phyloP scores from a whole-genome alignment of 441 rosid genomes.

The Gossypium gossypioides region DNA sequence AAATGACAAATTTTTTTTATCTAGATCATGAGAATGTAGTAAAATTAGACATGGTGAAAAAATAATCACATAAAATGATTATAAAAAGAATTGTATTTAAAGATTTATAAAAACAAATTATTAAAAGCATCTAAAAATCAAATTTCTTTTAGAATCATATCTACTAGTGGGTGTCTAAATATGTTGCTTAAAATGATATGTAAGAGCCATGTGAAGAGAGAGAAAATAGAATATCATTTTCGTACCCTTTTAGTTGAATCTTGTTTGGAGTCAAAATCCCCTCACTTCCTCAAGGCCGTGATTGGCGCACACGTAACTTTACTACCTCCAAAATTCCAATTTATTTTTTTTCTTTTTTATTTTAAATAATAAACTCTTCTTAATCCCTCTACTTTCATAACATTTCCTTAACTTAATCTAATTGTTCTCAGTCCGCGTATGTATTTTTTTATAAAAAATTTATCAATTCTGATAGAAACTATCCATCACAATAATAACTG shows the following conservation, averaged over 20 bases:
- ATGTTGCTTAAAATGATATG: not conserved
- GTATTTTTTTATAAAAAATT: too few species aligned
- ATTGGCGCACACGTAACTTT: conserved; percentile 33
- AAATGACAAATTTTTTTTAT: too few species aligned
- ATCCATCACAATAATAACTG: too few species aligned
- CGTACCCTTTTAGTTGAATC: not conserved
- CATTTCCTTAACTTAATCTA: too few species aligned
- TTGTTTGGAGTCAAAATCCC: not conserved
- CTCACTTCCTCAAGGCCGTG: conserved; percentile 24
- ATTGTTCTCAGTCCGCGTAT: accelerated
- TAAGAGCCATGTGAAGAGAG: not conserved
- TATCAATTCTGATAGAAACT: too few species aligned
- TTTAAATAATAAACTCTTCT: not conserved
- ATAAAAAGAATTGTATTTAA: too few species aligned
- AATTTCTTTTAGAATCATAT: not conserved
- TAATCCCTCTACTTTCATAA: not conserved
- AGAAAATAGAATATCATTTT: not conserved
- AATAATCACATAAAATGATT: too few species aligned
- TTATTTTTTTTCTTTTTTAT: not conserved
- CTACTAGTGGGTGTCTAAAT: not conserved
- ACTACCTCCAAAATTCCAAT: not conserved
- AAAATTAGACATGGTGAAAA: too few species aligned
- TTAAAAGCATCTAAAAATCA: not conserved
- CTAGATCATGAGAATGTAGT: too few species aligned
- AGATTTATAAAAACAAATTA: too few species aligned